Base-by-base conservation (phyloP, 257 asterid genomes). In the Solanum neorickii region DNA sequence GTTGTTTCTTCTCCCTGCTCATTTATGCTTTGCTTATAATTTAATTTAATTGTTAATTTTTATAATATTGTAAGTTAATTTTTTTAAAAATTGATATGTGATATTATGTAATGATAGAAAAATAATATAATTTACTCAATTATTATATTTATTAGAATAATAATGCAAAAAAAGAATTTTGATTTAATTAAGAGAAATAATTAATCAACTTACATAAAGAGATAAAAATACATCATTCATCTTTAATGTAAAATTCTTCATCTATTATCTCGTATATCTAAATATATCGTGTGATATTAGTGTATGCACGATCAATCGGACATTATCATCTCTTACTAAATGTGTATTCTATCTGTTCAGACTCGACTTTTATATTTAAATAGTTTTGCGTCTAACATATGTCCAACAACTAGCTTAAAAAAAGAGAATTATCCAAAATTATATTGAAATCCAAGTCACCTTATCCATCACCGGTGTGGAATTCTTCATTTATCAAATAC, bases 381-480 rank as follows among this genome's bases (percentile, higher is more conserved):
- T n/a, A 65, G 8, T 0, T 65, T n/a, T 65, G 4, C 1, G 0
- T n/a, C 2, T 65, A 0, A 65, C 18, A n/a, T 0, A 65, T 5
- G 0, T 65, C 8, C 7, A 65, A 65, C 3, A n/a, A 65, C 6
- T n/a, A n/a, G 9, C 15, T 52, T 0, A 2, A 52, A 16, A 16
- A 49, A 1, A 1, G 3, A 59, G 5, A 21, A 9, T 60, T n/a
- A 12, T n/a, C 9, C 2, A 25, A 65, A n/a, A n/a, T 65, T 12
- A 65, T n/a, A 65, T 65, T 12, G 0, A 65, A n/a, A 7, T 68
- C 0, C 11, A 68, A 68, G 5, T 68, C 39, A 6, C 39, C 33
- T 27, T 0, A 23, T 21, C 0, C 6, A 59, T 9, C 27, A 1
- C 3, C 5, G 0, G 0, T 6, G 5, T 66, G 37, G 0, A 66